Evolutionary conservation across 768 basidiomycete genomes (phyloP).

Genomic region (Lepiota subincarnata): DNA sequence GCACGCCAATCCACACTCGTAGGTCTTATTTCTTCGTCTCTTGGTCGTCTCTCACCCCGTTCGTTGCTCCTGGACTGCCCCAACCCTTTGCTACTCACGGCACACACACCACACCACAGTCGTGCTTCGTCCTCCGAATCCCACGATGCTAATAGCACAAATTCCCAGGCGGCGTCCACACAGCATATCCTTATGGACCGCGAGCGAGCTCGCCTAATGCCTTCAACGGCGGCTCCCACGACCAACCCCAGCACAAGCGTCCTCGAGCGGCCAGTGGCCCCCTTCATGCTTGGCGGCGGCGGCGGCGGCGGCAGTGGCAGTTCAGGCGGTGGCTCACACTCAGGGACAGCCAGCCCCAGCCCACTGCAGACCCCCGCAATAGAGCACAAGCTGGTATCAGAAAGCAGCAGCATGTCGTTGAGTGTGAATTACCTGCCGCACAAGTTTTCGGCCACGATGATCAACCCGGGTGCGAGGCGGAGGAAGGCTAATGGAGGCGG

Average conservation of each 20-base stretch:
- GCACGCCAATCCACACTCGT: neutral
- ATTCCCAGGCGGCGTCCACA: neutral
- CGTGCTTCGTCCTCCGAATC: slow-evolving; percentile 9
- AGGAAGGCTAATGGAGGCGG: slow-evolving; percentile 28
- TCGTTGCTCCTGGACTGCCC: too few relatives aligned
- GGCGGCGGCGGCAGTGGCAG: neutral
- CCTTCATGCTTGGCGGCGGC: neutral
- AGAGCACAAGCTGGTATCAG: slow-evolving; percentile 8
- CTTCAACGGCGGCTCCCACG: neutral
- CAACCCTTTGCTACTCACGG: too few relatives aligned
- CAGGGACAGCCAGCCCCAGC: neutral
- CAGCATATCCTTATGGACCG: neutral
- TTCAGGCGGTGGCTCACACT: neutral
- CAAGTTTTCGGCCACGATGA: slow-evolving; percentile 25
- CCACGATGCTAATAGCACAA: slow-evolving; percentile 1
- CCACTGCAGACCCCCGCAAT: neutral
- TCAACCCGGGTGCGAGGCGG: slow-evolving; percentile 37
- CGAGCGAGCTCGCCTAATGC: slow-evolving; percentile 2
- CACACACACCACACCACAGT: neutral
- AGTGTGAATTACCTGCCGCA: slow-evolving; percentile 24
- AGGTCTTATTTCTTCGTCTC: neutral
- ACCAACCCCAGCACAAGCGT: neutral
- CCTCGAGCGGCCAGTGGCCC: slow-evolving; percentile 2
- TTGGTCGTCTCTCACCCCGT: too few relatives aligned
- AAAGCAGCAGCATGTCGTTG: slow-evolving; percentile 20